Percentiles rank a stretch among this genome's conserved stretches.
Conservation (phyloP, 192 early-diverging fungal genomes). For the Borealophlyctis nickersoniae region DNA sequence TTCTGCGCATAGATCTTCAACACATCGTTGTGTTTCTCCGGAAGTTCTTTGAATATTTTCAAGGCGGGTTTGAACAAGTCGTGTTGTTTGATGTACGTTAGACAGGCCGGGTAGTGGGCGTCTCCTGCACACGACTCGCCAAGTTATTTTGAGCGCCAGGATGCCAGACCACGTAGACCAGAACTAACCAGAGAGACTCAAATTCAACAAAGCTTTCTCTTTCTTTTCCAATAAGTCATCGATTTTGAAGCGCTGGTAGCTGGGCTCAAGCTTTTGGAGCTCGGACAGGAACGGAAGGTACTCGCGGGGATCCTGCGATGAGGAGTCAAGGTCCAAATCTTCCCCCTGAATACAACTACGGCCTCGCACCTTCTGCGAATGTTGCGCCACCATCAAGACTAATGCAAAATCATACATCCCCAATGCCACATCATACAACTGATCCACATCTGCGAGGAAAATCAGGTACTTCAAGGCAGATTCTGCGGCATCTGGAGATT, state of each 20-base stretch:
- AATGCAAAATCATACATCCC: conserved; percentile 92
- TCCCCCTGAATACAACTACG: too few species aligned
- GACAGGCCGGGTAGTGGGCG: conserved; percentile 40
- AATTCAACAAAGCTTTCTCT: conserved; percentile 66
- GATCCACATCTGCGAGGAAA: conserved; percentile 86
- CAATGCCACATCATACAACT: conserved; percentile 85
- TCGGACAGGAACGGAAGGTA: conserved; percentile 85
- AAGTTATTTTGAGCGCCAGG: not conserved
- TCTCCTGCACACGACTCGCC: conserved; percentile 12
- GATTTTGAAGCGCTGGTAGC: conserved; percentile 83
- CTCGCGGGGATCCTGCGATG: conserved; percentile 81
- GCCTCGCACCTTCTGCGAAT: conserved; percentile 81
- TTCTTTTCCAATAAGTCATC: conserved; percentile 77
- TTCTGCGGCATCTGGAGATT: conserved; percentile 67
- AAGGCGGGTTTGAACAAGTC: conserved; percentile 63
- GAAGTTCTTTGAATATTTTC: conserved; percentile 46
- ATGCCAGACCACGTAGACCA: not conserved
- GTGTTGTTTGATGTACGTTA: conserved; percentile 64
- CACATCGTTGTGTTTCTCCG: conserved; percentile 42
- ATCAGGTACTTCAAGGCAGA: conserved; percentile 85
- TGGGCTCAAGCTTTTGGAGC: conserved; percentile 69
- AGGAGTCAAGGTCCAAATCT: too few species aligned
- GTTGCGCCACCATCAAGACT: conserved; percentile 93
- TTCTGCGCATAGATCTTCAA: conserved; percentile 62
- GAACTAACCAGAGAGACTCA: conserved; percentile 31